phyloP scores from a whole-genome alignment of 73 alveolate genomes.

The Effrenium voratum region DNA sequence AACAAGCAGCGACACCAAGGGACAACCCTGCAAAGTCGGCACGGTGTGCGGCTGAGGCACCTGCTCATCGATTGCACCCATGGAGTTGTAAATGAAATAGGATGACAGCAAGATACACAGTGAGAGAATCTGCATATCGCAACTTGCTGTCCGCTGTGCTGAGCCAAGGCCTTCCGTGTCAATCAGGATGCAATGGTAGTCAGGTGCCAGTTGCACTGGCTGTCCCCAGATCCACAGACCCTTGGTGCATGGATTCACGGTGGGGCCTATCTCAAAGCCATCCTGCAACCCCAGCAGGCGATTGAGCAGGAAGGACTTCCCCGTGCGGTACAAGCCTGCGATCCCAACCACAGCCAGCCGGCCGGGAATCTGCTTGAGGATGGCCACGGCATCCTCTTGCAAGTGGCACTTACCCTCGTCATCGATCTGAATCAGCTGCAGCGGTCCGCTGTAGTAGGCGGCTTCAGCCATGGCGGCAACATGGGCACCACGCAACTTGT shows the following conservation, averaged over 20 bases:
- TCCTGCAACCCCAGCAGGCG: slow-evolving; percentile 97
- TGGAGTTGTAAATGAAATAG: slow-evolving; percentile 98
- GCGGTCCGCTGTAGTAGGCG: slow-evolving; percentile 83
- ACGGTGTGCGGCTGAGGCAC: slow-evolving; percentile 82
- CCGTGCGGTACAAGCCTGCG: slow-evolving; percentile 98
- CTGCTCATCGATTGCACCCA: slow-evolving; percentile 99
- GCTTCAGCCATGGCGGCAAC: slow-evolving; percentile 34
- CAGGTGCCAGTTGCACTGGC: slow-evolving; percentile 96
- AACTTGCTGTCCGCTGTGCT: slow-evolving; percentile 97
- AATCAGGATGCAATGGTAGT: slow-evolving; percentile 66
- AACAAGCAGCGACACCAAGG: too few relatives aligned
- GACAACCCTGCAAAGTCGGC: neutral
- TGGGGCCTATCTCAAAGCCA: slow-evolving; percentile 99
- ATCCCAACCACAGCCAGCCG: slow-evolving; percentile 92
- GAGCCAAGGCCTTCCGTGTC: slow-evolving; percentile 99
- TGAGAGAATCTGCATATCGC: slow-evolving; percentile 98
- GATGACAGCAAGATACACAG: slow-evolving; percentile 96
- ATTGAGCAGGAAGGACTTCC: slow-evolving; percentile 97
- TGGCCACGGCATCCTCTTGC: slow-evolving; percentile 85
- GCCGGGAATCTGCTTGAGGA: slow-evolving; percentile 93
- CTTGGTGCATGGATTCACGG: slow-evolving; percentile 98
- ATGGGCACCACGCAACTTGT: too few relatives aligned
- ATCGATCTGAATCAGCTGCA: slow-evolving; percentile 84
- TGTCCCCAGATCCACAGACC: slow-evolving; percentile 99
- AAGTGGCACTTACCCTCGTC: slow-evolving; percentile 83